Evolutionary conservation across 192 early-diverging fungal genomes (phyloP).

Genomic region (Mortierella hygrophila): DNA sequence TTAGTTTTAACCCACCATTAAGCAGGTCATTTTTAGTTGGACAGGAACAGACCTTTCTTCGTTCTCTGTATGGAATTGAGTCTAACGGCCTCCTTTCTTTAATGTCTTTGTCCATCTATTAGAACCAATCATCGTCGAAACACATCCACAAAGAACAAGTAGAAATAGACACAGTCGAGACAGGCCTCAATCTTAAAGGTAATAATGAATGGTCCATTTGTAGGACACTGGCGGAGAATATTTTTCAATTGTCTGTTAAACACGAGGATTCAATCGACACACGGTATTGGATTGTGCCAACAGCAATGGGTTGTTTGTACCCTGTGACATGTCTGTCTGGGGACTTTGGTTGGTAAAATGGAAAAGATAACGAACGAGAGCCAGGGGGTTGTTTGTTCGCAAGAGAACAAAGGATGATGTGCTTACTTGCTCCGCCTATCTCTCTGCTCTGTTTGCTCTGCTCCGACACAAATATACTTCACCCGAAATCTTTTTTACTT

Average conservation of each 20-base stretch:
- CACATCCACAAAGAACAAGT: background rate
- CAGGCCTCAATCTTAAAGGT: background rate
- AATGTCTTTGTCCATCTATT: background rate
- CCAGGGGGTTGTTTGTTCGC: background rate
- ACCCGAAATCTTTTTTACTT: background rate
- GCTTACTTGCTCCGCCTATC: background rate
- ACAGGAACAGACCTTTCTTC: background rate
- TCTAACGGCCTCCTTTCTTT: background rate
- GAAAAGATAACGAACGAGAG: background rate
- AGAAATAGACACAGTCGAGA: too few relatives aligned
- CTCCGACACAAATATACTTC: background rate
- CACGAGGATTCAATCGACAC: slow-evolving; percentile 2
- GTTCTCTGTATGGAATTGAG: background rate
- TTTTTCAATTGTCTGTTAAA: background rate
- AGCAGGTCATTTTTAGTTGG: background rate
- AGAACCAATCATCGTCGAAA: background rate
- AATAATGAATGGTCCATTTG: background rate
- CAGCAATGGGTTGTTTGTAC: background rate
- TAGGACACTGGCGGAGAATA: background rate
- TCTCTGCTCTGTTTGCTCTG: background rate
- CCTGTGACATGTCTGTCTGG: background rate
- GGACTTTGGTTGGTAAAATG: background rate
- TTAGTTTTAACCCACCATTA: slow-evolving; percentile 4
- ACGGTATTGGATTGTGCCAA: background rate
- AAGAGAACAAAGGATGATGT: background rate